Conservation (phyloP, 441 rosid genomes). For the Breynia disticha region DNA sequence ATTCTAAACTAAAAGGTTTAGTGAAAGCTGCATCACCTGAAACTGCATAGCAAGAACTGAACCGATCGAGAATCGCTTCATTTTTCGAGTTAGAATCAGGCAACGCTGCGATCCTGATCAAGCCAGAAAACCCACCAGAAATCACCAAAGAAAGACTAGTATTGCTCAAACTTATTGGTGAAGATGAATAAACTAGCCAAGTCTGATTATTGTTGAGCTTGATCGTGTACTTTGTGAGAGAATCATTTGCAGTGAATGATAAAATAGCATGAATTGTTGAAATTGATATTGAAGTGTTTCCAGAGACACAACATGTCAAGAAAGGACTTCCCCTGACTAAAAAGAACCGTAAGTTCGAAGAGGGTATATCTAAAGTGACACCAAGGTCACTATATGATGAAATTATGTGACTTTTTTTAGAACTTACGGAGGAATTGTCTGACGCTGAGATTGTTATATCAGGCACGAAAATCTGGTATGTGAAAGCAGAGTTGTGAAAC, state of each 20-base stretch:
- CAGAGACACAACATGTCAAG: slow-evolving; percentile 49
- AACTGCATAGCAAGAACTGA: slow-evolving; percentile 67
- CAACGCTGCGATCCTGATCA: slow-evolving; percentile 50
- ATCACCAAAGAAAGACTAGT: slow-evolving; percentile 32
- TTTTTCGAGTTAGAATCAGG: slow-evolving; percentile 34
- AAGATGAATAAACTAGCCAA: slow-evolving; percentile 74
- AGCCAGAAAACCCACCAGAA: slow-evolving; percentile 48
- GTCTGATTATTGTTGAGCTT: slow-evolving; percentile 76
- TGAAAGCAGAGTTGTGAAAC: slow-evolving; percentile 51
- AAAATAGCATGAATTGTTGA: slow-evolving; percentile 74
- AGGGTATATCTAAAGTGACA: slow-evolving; percentile 65
- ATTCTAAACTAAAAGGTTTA: slow-evolving; percentile 64
- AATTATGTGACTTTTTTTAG: slow-evolving; percentile 38
- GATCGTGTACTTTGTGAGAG: slow-evolving; percentile 50
- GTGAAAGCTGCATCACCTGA: slow-evolving; percentile 68
- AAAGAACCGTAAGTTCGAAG: slow-evolving; percentile 56
- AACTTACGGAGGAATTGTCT: slow-evolving; percentile 20
- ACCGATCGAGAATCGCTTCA: slow-evolving; percentile 63
- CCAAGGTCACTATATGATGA: slow-evolving; percentile 68
- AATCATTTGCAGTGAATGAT: slow-evolving; percentile 32
- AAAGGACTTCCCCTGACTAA: slow-evolving; percentile 90
- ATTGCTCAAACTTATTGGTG: slow-evolving; percentile 41
- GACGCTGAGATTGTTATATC: slow-evolving; percentile 63
- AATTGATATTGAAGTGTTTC: slow-evolving; percentile 38
- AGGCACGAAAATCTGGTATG: slow-evolving; percentile 50